Percentiles rank a stretch among this genome's conserved stretches.
These are phyloP conservation scores for Trypanosoma mega DNA, from an alignment of 208 protist species.

Conservation along the genomic window DNA sequence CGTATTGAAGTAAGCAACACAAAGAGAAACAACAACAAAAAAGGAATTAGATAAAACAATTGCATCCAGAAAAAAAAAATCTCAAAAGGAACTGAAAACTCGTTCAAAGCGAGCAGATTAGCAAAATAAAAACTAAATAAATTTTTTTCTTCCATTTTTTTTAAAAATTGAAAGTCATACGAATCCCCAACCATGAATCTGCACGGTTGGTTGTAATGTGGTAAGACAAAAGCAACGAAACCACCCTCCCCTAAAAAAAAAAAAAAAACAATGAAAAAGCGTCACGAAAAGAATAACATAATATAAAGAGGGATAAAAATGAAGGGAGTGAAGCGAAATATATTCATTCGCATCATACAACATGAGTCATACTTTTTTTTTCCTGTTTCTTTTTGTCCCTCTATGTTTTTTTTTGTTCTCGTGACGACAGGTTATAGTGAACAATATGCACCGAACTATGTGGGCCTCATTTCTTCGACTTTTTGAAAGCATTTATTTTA, in stretches of 20 bases:
- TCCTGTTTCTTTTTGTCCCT: not conserved
- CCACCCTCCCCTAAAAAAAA: too few relatives aligned
- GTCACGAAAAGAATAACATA: slow-evolving; percentile 15
- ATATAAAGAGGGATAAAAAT: slow-evolving; percentile 7
- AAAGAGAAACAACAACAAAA: slow-evolving; percentile 4
- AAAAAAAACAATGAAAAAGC: slow-evolving; percentile 19
- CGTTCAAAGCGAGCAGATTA: not conserved
- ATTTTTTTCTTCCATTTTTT: too few relatives aligned
- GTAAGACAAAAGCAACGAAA: too few relatives aligned
- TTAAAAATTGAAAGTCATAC: too few relatives aligned
- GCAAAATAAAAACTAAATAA: slow-evolving; percentile 2
- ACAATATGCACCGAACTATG: not conserved
- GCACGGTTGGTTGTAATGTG: too few relatives aligned
- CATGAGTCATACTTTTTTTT: slow-evolving; percentile 1
- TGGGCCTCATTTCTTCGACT: not conserved
- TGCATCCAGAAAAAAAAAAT: slow-evolving; percentile 8
- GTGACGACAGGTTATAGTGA: slow-evolving; percentile 5
- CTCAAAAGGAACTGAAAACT: not conserved
- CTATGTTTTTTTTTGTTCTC: slow-evolving; percentile 8
- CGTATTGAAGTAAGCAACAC: slow-evolving; percentile 4
- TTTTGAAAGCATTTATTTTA: slow-evolving; percentile 8
- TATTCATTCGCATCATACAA: not conserved
- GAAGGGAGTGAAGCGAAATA: not conserved
- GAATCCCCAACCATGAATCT: too few relatives aligned
- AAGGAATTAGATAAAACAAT: not conserved